Evolutionary conservation across 2,329 filamentous ascomycete species (phyloP).

Genomic region (Thelonectria rubi): DNA sequence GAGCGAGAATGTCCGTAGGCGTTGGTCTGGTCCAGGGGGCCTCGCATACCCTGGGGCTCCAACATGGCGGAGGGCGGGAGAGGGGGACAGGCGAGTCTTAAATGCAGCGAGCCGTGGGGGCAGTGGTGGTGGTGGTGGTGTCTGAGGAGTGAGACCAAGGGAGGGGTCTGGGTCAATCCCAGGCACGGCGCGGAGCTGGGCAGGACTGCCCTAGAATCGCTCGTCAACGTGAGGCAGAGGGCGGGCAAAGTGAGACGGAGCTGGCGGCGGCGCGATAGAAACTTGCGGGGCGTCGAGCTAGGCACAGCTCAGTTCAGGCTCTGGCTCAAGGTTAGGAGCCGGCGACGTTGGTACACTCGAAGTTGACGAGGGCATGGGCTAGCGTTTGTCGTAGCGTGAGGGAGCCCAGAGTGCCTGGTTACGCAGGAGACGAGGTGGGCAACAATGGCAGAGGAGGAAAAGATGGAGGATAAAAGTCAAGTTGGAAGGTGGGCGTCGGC

Average conservation of each 20-base stretch:
- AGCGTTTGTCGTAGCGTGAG: constrained; percentile 11
- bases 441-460: constrained; percentile 22
- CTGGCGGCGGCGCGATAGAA: constrained; percentile 14
- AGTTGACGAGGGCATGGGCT: constrained; percentile 10
- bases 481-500: constrained; percentile 37
- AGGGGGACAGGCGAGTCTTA: constrained; percentile 35
- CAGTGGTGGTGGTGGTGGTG: constrained; percentile 2
- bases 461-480: constrained; percentile 26
- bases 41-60: constrained; percentile 45
- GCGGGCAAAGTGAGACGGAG: constrained; percentile 41
- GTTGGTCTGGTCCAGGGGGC: constrained; percentile 47
- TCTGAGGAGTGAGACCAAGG: constrained; percentile 34
- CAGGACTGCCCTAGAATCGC: constrained; percentile 23
- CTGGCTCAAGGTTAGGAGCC: constrained; percentile 12
- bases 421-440: background rate
- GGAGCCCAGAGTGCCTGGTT: constrained; percentile 15
- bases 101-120: constrained; percentile 38
- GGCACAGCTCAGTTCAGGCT: constrained; percentile 8
- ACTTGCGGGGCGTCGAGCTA: constrained; percentile 19
- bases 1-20: constrained; percentile 64
- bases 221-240: constrained; percentile 35
- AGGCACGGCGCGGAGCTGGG: constrained; percentile 35
- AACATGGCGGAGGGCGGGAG: constrained; percentile 39
- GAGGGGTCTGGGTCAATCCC: constrained; percentile 30
- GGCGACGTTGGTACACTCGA: constrained; percentile 1